A percentile compares a stretch with the other conserved stretches of the same genome.
Evolutionary conservation across 1,284 basidiomycete species (phyloP).

Genomic region (Moesziomyces antarcticus): DNA sequence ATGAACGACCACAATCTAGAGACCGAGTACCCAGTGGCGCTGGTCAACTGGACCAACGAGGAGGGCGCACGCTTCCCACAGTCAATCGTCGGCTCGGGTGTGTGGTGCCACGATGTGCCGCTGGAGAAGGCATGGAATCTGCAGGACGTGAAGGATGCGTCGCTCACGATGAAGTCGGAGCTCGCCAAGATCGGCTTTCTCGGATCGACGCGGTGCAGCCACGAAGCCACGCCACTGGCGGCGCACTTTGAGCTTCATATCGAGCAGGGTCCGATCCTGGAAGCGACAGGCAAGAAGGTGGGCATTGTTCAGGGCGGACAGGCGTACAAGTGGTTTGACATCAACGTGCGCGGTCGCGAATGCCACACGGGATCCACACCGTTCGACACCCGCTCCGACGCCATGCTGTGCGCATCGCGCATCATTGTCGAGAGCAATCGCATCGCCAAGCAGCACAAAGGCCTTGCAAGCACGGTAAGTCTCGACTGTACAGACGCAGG

Average conservation of each 20-base stretch:
- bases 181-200: constrained; percentile 37
- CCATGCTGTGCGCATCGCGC: constrained; percentile 39
- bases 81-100: constrained; percentile 59
- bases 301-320: constrained; percentile 38
- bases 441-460: constrained; percentile 38
- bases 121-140: constrained; percentile 33
- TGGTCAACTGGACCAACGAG: constrained; percentile 49
- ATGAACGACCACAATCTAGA: constrained; percentile 23
- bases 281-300: constrained; percentile 34
- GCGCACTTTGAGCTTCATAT: constrained; percentile 50
- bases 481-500: too few relatives aligned
- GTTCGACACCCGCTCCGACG: constrained; percentile 39
- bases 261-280: constrained; percentile 45
- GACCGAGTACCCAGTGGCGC: constrained; percentile 29
- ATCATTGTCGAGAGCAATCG: constrained; percentile 41
- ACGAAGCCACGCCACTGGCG: constrained; percentile 33
- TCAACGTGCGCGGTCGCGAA: constrained; percentile 32
- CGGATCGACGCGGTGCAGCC: constrained; percentile 27
- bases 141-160: constrained; percentile 31
- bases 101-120: constrained; percentile 56
- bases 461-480: constrained; percentile 37
- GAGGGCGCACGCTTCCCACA: constrained; percentile 38
- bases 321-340: constrained; percentile 49
- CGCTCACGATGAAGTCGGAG: constrained; percentile 41
- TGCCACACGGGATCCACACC: constrained; percentile 47